Evolutionary conservation across 2,329 filamentous ascomycete genomes (phyloP).

Genomic region (Fusarium pilosicola): DNA sequence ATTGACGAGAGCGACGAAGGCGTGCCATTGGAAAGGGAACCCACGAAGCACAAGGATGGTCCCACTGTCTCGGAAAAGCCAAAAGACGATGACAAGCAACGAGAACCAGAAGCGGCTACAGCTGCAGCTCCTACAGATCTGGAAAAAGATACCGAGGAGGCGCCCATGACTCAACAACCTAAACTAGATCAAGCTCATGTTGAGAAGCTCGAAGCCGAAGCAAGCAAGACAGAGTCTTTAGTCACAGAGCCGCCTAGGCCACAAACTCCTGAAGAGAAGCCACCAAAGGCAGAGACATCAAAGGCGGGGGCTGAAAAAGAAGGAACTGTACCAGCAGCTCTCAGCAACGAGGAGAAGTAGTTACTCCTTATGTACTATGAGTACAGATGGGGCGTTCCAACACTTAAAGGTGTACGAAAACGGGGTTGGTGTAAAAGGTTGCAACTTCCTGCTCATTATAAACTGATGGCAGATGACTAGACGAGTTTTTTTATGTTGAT

Average conservation of each 20-base stretch:
- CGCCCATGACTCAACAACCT: neutral
- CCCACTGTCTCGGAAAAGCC: neutral
- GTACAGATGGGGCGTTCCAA: neutral
- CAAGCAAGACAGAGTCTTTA: neutral
- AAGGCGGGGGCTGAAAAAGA: neutral
- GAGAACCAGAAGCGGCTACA: neutral
- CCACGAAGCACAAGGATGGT: neutral
- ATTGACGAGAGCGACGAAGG: conserved; percentile 42
- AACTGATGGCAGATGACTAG: conserved; percentile 21
- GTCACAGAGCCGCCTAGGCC: neutral
- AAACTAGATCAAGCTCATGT: neutral
- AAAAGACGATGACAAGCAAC: neutral
- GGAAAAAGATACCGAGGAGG: neutral
- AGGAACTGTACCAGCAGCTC: neutral
- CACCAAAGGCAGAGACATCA: neutral
- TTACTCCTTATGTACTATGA: neutral
- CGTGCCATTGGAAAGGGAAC: neutral
- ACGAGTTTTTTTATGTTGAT: conserved; percentile 33
- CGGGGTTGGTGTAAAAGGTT: neutral
- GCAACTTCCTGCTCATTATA: conserved; percentile 6
- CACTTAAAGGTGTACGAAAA: neutral
- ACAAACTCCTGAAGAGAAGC: neutral
- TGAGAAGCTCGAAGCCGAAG: neutral
- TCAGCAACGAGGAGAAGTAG: conserved; percentile 9
- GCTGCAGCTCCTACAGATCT: neutral